Percentiles rank a stretch among this genome's conserved stretches.
Evolutionary conservation across 2,329 filamentous ascomycete genomes (phyloP).

Genomic region (Alternaria infectoria): DNA sequence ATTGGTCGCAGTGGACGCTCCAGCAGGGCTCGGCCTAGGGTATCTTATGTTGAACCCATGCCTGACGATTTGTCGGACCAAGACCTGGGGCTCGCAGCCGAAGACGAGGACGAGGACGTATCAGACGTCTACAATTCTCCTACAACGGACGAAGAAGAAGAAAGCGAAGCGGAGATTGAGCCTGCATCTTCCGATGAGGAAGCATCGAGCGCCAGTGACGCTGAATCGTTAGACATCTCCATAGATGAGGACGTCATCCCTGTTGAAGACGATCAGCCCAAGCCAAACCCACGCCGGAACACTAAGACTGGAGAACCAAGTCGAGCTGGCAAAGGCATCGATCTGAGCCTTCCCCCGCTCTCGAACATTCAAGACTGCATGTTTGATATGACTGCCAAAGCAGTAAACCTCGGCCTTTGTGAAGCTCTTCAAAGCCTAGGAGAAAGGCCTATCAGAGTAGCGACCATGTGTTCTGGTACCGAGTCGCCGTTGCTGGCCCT

Average conservation of each 20-base stretch:
- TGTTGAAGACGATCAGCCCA: slow-evolving; percentile 3
- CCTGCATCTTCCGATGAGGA: background rate
- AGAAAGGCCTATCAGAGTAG: slow-evolving; percentile 59
- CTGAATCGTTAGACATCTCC: background rate
- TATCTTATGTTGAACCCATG: slow-evolving; percentile 15
- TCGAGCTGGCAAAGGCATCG: slow-evolving; percentile 28
- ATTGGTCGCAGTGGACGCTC: background rate
- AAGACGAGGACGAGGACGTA: slow-evolving; percentile 2
- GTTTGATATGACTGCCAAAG: slow-evolving; percentile 53
- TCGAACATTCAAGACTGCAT: slow-evolving; percentile 58
- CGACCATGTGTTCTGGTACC: slow-evolving; percentile 79
- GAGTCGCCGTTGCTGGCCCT: slow-evolving; percentile 75
- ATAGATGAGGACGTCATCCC: background rate
- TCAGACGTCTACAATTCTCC: background rate
- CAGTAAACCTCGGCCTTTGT: slow-evolving; percentile 40
- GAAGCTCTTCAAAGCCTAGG: slow-evolving; percentile 43
- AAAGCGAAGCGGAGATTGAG: slow-evolving; percentile 3
- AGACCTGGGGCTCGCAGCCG: background rate
- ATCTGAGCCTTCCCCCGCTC: slow-evolving; percentile 54
- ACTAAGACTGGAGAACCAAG: background rate
- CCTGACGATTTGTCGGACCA: slow-evolving; percentile 6
- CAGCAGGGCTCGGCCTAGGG: slow-evolving; percentile 11
- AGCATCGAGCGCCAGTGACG: background rate
- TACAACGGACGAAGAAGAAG: background rate
- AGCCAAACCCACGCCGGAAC: background rate